These are phyloP conservation scores for Camelina neglecta DNA, from an alignment of 345 rosid genomes.

Conservation along the genomic window DNA sequence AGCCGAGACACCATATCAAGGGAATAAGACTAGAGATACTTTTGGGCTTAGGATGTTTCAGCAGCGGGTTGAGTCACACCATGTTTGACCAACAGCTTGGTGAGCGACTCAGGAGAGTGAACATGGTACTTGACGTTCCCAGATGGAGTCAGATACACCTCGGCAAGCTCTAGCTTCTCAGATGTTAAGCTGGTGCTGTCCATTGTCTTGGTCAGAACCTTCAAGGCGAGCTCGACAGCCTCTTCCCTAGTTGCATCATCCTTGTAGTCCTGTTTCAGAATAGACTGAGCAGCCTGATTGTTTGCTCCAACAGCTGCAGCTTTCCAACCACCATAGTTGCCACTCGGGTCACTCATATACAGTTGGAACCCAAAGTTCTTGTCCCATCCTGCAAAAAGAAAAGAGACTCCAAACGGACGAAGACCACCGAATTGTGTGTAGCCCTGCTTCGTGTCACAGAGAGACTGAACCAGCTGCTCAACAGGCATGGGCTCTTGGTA, in stretches of 20 bases:
- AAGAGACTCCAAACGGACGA: slow-evolving; percentile 94
- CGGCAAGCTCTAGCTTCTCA: slow-evolving; percentile 93
- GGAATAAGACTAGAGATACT: neutral
- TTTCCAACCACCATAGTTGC: slow-evolving; percentile 96
- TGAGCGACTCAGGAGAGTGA: slow-evolving; percentile 73
- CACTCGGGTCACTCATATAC: slow-evolving; percentile 96
- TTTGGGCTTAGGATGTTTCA: slow-evolving; percentile 55
- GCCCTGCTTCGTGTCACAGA: slow-evolving; percentile 95
- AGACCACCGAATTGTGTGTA: slow-evolving; percentile 98
- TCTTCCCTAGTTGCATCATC: slow-evolving; percentile 89
- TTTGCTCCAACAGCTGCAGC: slow-evolving; percentile 97
- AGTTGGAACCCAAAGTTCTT: slow-evolving; percentile 90
- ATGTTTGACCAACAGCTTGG: slow-evolving; percentile 71
- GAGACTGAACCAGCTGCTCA: slow-evolving; percentile 95
- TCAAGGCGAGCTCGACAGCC: slow-evolving; percentile 85
- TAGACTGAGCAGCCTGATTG: slow-evolving; percentile 97
- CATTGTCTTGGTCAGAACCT: slow-evolving; percentile 97
- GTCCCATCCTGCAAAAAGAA: slow-evolving; percentile 97
- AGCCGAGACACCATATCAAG: neutral
- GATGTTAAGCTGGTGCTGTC: slow-evolving; percentile 97
- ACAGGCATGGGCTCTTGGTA: slow-evolving; percentile 99
- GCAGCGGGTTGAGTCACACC: slow-evolving; percentile 87
- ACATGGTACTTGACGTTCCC: slow-evolving; percentile 90
- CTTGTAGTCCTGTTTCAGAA: slow-evolving; percentile 95
- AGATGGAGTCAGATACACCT: slow-evolving; percentile 74